Percentiles rank a stretch among this genome's conserved stretches.
Evolutionary conservation across 1,284 basidiomycete species (phyloP).

Genomic region (Tilletia setariae): DNA sequence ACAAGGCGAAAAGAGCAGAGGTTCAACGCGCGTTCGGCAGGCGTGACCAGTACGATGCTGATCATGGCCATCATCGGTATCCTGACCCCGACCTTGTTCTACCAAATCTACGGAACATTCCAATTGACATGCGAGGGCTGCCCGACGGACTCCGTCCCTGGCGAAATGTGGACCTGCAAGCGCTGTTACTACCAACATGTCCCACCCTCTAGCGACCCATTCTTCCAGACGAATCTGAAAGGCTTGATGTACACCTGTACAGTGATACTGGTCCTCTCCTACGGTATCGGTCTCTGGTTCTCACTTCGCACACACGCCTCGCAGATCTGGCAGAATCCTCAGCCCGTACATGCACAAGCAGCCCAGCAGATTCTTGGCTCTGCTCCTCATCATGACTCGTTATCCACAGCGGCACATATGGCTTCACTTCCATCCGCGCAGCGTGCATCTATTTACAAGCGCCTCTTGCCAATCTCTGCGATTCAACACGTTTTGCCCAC

Average conservation of each 20-base stretch:
- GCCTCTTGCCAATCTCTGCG: conserved; percentile 57
- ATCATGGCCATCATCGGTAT: conserved; percentile 99
- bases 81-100: conserved; percentile 91
- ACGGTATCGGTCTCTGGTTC: conserved; percentile 96
- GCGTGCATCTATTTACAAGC: conserved; percentile 72
- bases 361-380: conserved; percentile 24
- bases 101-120: conserved; percentile 97
- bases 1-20: conserved; percentile 87
- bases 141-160: conserved; percentile 57
- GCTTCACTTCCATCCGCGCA: conserved; percentile 55
- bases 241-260: conserved; percentile 92
- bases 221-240: conserved; percentile 94
- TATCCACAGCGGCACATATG: conserved; percentile 31
- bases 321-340: conserved; percentile 94
- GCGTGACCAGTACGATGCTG: conserved; percentile 97
- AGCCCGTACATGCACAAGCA: conserved; percentile 24
- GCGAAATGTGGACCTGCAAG: conserved; percentile 71
- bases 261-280: conserved; percentile 81
- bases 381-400: conserved; percentile 47
- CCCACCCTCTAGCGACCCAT: conserved; percentile 85
- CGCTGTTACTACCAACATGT: conserved; percentile 94
- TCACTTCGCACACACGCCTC: conserved; percentile 95
- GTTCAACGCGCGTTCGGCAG: conserved; percentile 96
- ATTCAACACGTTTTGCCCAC: conserved; percentile 48
- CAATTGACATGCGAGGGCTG: conserved; percentile 89